These are phyloP conservation scores for Rhexocercosporidium sp. DNA, from an alignment of 2,329 filamentous ascomycete genomes.

Conservation along the genomic window DNA sequence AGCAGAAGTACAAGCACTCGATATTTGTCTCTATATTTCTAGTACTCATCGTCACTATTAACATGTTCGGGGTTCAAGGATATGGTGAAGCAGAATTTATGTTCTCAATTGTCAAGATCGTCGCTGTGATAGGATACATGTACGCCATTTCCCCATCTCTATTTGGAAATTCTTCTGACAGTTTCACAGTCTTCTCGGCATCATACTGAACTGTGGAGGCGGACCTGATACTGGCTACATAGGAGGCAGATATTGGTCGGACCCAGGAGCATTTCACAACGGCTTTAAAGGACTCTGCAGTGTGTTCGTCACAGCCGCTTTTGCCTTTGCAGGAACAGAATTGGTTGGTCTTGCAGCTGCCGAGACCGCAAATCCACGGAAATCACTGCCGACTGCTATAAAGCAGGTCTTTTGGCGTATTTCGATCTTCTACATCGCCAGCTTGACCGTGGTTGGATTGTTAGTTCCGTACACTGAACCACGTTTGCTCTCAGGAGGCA, in stretches of 20 bases:
- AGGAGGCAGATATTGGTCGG: slow-evolving; percentile 75
- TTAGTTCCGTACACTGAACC: slow-evolving; percentile 76
- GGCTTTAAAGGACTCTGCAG: slow-evolving; percentile 84
- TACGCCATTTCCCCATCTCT: slow-evolving; percentile 47
- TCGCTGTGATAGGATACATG: slow-evolving; percentile 89
- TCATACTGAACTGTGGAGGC: slow-evolving; percentile 85
- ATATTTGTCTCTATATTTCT: slow-evolving; percentile 87
- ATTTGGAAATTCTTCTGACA: slow-evolving; percentile 26
- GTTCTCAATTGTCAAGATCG: slow-evolving; percentile 85
- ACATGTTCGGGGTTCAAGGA: slow-evolving; percentile 85
- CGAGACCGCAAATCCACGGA: slow-evolving; percentile 78
- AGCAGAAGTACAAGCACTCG: slow-evolving; percentile 60
- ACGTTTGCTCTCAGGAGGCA: slow-evolving; percentile 62
- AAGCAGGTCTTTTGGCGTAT: slow-evolving; percentile 98
- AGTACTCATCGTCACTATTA: slow-evolving; percentile 76
- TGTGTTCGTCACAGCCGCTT: slow-evolving; percentile 78
- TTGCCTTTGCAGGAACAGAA: slow-evolving; percentile 78
- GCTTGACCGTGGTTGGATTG: slow-evolving; percentile 79
- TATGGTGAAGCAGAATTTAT: slow-evolving; percentile 92
- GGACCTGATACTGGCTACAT: slow-evolving; percentile 77
- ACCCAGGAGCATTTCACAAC: slow-evolving; percentile 84
- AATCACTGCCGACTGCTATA: slow-evolving; percentile 83
- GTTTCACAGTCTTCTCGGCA: slow-evolving; percentile 71
- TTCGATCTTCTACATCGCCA: slow-evolving; percentile 85
- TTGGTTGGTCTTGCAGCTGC: slow-evolving; percentile 78